Evolutionary conservation across 176 grass and related monocot species (phyloP), one percentile per base, ranked within the genome.

Genomic region (Carex scoparia): DNA sequence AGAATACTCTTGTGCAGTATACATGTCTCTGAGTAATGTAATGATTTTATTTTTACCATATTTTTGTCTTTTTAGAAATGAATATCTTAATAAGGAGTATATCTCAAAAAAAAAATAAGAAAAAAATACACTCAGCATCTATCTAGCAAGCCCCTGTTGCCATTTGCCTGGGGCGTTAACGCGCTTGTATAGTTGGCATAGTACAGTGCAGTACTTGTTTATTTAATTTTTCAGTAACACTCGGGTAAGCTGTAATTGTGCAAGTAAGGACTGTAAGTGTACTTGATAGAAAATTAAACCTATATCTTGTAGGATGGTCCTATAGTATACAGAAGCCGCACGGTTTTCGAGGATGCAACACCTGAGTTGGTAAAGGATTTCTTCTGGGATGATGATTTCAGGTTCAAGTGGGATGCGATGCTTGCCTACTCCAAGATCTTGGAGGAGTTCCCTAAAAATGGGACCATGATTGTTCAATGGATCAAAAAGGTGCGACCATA

Each of bases 331-430:
- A 93, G 85, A 58, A 95, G 93, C 77, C 87, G 83, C 54, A 99
- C 97, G 31, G 86, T 95, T 75, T 99, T 99, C 56, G 97, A 99
- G 88, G 97, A 99, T 84, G 93, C 93, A 88, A 95, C 91, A 49
- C 93, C 97, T 84, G 97, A 99, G 85, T 84, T 99, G 66, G 97
- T 99, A 79, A 95, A 94, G 89, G 97, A 99, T 87, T 99, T 99
- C 79, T 99, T 99, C 64, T 99, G 97, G 96, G 97, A 99, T 86
- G 93, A 93, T 79, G 91, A 95, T 86, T 99, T 99, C 88, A 90
- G 97, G 58, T 87, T 87, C 15, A 96, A 96, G 82, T 99, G 97
- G 97, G 97, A 99, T 86, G 90, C 81, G 11, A 99, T 99, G 97
- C 91, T 99, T 35, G 91, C 87, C 8, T 87, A 92, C 67, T 91